Base-by-base conservation (phyloP, 2,329 filamentous ascomycete species). In the Scytalidium lignicola region DNA sequence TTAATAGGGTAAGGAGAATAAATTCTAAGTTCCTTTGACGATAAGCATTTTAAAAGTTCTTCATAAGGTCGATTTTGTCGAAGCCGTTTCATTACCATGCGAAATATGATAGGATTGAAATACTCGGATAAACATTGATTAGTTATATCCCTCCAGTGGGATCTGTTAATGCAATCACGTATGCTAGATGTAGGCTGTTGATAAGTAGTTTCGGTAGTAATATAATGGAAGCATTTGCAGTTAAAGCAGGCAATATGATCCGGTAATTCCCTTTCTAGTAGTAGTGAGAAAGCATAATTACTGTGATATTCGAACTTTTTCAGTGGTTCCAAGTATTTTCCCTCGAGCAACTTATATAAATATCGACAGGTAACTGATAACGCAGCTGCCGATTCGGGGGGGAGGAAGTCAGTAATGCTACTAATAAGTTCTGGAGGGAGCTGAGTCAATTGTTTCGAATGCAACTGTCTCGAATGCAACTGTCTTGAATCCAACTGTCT, bases 21-120 rank as follows among this genome's bases (percentile, higher is more conserved):
- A 26, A 26, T 26, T 26, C 6, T 26, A 26, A 26, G 23, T 26
- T 26, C 23, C 23, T 26, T 26, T 10, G 22, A 39, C 2, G 48
- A 49, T 41, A 55, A 44, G 22, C 47, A 22, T 7, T 47, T 41
- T 12, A 53, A 13, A 21, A 52, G 47, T 2, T 46, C 41, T 3
- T 45, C 43, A 41, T 29, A 23, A 15, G 50, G 44, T 2, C 21
- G 26, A 13, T 45, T 50, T 45, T 50, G 43, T 9, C 44, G 44
- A 50, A 52, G 41, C 4, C 40, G 43, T 39, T 54, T 54, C 52
- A 54, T 52, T 28, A 40, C 32, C 52, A 54, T 54, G 18, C 50
- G 43, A 13, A 52, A 54, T 9, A 52, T 19, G 2, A 46, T 29
- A n/a, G 40, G 47, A 20, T 43, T 48, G 49, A 54, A 54, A 23